Evolutionary conservation across 495 filamentous ascomycete genomes (phyloP).

Genomic region (Penicillium crystallinum): DNA sequence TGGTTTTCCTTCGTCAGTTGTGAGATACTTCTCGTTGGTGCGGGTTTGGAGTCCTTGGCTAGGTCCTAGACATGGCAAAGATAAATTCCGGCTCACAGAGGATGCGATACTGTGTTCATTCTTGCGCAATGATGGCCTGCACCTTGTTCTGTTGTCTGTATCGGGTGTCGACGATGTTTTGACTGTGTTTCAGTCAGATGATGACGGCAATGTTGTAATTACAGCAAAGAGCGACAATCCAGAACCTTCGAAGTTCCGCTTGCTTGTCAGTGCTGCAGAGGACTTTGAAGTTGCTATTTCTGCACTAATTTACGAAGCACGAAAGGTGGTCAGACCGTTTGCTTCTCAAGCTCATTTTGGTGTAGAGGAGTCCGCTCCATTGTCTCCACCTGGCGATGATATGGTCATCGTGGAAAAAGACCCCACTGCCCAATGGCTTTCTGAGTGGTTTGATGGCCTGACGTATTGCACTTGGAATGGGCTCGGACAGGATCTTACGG

Average conservation of each 20-base stretch:
- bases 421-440: slow-evolving; percentile 62
- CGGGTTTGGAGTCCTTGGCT: slow-evolving; percentile 83
- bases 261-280: slow-evolving; percentile 68
- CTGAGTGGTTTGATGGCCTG: slow-evolving; percentile 85
- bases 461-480: slow-evolving; percentile 91
- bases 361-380: slow-evolving; percentile 10
- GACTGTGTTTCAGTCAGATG: slow-evolving; percentile 63
- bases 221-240: slow-evolving; percentile 66
- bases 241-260: slow-evolving; percentile 47
- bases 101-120: slow-evolving; percentile 82
- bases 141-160: slow-evolving; percentile 77
- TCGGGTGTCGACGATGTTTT: slow-evolving; percentile 70
- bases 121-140: slow-evolving; percentile 63
- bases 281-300: slow-evolving; percentile 73
- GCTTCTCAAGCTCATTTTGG: slow-evolving; percentile 1
- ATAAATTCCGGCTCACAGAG: slow-evolving; percentile 59
- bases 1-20: slow-evolving; percentile 54
- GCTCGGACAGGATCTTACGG: slow-evolving; percentile 74
- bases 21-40: slow-evolving; percentile 70
- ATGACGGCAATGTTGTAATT: slow-evolving; percentile 60
- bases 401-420: slow-evolving; percentile 41
- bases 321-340: slow-evolving; percentile 55
- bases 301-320: slow-evolving; percentile 80
- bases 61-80: slow-evolving; percentile 75
- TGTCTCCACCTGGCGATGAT: slow-evolving; percentile 37